phyloP scores from a whole-genome alignment of 192 early-diverging fungal species.

The Chytriomyces sp. region DNA sequence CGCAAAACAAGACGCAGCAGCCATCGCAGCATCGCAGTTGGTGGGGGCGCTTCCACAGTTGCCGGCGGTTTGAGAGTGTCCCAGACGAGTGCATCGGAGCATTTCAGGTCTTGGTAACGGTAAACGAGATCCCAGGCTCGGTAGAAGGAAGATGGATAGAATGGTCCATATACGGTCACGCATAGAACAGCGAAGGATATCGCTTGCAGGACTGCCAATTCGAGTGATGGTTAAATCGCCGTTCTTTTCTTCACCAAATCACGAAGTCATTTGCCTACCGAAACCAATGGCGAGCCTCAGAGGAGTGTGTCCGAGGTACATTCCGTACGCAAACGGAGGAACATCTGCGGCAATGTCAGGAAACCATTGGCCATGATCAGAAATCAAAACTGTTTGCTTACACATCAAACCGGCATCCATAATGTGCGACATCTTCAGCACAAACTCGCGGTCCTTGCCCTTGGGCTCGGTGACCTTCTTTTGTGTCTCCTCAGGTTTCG shows the following conservation, averaged over 20 bases:
- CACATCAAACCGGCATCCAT: slow-evolving; percentile 18
- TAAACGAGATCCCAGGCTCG: slow-evolving; percentile 26
- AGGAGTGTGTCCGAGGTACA: slow-evolving; percentile 8
- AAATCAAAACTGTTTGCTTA: not conserved
- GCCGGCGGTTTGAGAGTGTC: not conserved
- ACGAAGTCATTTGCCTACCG: not conserved
- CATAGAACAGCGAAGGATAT: not conserved
- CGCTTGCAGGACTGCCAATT: not conserved
- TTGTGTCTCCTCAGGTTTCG: too few species aligned
- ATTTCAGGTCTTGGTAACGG: slow-evolving; percentile 20
- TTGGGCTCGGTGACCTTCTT: too few species aligned
- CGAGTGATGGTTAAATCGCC: not conserved
- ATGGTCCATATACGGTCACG: slow-evolving; percentile 8
- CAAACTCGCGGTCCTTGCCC: not conserved
- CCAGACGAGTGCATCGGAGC: not conserved
- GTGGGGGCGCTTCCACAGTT: slow-evolving; percentile 1
- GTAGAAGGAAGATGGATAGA: slow-evolving; percentile 4
- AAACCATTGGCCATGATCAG: not conserved
- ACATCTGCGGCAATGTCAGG: not conserved
- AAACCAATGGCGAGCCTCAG: slow-evolving; percentile 13
- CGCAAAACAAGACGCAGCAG: slow-evolving; percentile 6
- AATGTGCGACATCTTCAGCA: slow-evolving; percentile 22
- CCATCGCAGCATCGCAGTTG: slow-evolving; percentile 11
- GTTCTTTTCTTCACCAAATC: not conserved
- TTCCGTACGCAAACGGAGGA: slow-evolving; percentile 21